Evolutionary conservation across 257 asterid species (phyloP).

Genomic region (Linaria vulgaris): DNA sequence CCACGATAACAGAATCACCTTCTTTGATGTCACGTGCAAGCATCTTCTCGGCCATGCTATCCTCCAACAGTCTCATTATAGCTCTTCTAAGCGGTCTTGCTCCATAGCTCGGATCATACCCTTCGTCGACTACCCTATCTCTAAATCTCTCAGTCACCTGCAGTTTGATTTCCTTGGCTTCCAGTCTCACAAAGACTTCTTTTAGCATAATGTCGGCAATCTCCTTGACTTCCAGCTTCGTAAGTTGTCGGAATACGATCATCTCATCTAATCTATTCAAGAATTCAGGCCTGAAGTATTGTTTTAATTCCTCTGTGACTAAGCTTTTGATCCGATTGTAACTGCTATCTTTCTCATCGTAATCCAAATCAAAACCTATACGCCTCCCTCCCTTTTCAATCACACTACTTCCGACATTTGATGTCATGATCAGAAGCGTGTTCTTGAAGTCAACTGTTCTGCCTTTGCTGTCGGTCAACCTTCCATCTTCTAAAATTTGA

Average conservation of each 20-base stretch:
- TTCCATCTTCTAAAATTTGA: constrained; percentile 83
- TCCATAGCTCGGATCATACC: constrained; percentile 70
- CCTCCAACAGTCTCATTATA: constrained; percentile 76
- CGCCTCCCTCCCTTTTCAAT: constrained; percentile 64
- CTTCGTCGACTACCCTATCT: constrained; percentile 68
- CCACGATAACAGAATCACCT: constrained; percentile 63
- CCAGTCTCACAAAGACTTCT: constrained; percentile 67
- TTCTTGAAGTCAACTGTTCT: constrained; percentile 78
- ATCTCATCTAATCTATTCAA: constrained; percentile 79
- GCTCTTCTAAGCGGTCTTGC: constrained; percentile 87
- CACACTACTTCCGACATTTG: constrained; percentile 72
- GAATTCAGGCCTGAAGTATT: constrained; percentile 75
- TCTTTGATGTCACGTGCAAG: constrained; percentile 63
- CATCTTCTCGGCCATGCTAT: constrained; percentile 82
- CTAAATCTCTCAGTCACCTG: constrained; percentile 63
- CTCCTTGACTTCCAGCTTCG: constrained; percentile 70
- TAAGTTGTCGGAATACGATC: constrained; percentile 74
- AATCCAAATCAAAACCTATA: constrained; percentile 60
- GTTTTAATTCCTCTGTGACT: constrained; percentile 64
- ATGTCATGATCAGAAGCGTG: constrained; percentile 81
- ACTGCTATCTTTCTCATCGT: constrained; percentile 62
- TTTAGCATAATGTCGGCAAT: constrained; percentile 70
- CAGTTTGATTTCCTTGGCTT: constrained; percentile 53
- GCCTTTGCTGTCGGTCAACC: constrained; percentile 86
- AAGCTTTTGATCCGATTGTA: constrained; percentile 64